Evolutionary conservation across 805 yeast species (phyloP).

Genomic region (Clavispora santaluciae): DNA sequence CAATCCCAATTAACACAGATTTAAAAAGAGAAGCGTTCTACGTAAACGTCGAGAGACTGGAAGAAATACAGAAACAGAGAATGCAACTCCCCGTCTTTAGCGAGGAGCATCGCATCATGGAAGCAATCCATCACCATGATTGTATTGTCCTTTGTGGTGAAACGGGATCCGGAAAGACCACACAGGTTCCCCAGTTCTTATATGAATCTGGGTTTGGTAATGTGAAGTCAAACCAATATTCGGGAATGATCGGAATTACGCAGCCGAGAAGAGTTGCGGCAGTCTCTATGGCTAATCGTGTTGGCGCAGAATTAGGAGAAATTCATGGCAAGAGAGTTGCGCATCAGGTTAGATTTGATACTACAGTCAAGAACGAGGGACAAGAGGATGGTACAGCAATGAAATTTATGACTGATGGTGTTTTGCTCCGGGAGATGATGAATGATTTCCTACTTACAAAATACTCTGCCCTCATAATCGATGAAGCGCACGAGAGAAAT

Average conservation of each 20-base stretch:
- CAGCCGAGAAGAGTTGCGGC: slow-evolving; percentile 96
- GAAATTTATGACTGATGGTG: slow-evolving; percentile 95
- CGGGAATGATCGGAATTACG: slow-evolving; percentile 95
- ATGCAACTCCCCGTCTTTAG: slow-evolving; percentile 79
- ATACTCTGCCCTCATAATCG: slow-evolving; percentile 84
- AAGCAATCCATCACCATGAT: slow-evolving; percentile 88
- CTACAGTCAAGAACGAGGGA: slow-evolving; percentile 51
- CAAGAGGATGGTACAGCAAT: slow-evolving; percentile 51
- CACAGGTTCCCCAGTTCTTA: slow-evolving; percentile 95
- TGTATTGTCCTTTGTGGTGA: slow-evolving; percentile 93
- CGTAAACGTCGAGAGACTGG: slow-evolving; percentile 63
- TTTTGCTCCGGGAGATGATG: slow-evolving; percentile 88
- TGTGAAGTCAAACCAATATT: slow-evolving; percentile 45
- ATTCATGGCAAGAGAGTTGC: slow-evolving; percentile 62
- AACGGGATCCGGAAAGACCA: slow-evolving; percentile 97
- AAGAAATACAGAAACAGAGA: slow-evolving; percentile 62
- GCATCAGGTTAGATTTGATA: slow-evolving; percentile 78
- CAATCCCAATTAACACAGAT: slow-evolving; percentile 52
- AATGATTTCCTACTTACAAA: slow-evolving; percentile 72
- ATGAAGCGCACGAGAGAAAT: slow-evolving; percentile 97
- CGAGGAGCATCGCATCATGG: slow-evolving; percentile 93
- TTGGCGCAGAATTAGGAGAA: slow-evolving; percentile 68
- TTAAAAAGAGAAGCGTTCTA: slow-evolving; percentile 56
- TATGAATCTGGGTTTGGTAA: slow-evolving; percentile 90
- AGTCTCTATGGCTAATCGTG: slow-evolving; percentile 84